Percentiles rank a stretch among this genome's conserved stretches.
phyloP scores from a whole-genome alignment of 2,329 filamentous ascomycete species.

The Venturia effusa region DNA sequence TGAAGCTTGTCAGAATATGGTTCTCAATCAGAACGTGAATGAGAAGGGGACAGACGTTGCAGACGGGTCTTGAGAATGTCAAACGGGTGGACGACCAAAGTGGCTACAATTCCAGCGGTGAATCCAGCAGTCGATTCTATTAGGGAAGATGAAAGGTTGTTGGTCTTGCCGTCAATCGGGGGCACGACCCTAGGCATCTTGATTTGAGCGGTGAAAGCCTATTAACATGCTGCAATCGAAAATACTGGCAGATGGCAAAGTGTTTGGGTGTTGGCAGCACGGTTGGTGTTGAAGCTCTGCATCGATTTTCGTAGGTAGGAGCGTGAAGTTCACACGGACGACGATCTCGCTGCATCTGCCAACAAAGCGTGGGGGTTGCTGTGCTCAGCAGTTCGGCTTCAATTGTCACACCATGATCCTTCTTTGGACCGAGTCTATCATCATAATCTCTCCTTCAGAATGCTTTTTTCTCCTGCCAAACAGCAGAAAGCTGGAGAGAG shows the following conservation, averaged over 20 bases:
- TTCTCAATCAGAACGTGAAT: not conserved
- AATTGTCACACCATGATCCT: too few relatives aligned
- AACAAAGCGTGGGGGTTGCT: not conserved
- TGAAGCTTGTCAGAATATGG: not conserved
- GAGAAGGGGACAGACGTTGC: conserved; percentile 50
- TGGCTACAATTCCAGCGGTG: conserved; percentile 76
- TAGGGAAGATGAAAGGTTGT: conserved; percentile 58
- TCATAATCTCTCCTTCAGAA: too few relatives aligned
- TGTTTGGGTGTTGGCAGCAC: not conserved
- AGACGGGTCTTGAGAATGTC: conserved; percentile 95
- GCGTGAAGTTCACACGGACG: too few relatives aligned
- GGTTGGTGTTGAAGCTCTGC: not conserved
- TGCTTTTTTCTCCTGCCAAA: too few relatives aligned
- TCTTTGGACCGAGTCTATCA: too few relatives aligned
- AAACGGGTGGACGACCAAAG: conserved; percentile 79
- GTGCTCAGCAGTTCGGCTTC: not conserved
- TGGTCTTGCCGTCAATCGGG: conserved; percentile 32
- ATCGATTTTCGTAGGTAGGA: not conserved
- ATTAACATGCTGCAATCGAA: not conserved
- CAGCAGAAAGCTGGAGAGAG: too few relatives aligned
- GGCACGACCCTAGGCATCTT: conserved; percentile 39
- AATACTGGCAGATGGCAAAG: not conserved
- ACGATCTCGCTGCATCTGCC: not conserved
- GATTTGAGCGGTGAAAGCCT: not conserved
- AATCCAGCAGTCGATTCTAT: conserved; percentile 87